Percentiles rank a stretch among this genome's conserved stretches.
phyloP scores from a whole-genome alignment of 2,329 filamentous ascomycete genomes.

The Fusarium sp. region DNA sequence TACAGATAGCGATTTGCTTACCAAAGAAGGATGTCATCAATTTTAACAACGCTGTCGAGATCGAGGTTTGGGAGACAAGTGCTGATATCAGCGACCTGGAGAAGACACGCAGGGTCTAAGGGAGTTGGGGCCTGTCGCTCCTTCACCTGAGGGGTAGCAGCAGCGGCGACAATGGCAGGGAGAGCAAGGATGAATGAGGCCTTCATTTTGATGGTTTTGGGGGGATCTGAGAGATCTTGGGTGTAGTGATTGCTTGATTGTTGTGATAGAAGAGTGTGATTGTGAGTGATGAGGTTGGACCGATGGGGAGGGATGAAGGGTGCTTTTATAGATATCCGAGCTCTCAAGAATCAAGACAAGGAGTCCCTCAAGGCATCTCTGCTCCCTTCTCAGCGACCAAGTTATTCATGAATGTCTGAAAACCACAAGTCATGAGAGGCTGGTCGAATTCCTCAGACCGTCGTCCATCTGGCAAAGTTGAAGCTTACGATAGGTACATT shows the following conservation, averaged over 20 bases:
- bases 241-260: neutral
- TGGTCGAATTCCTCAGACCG: too few species aligned
- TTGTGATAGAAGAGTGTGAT: neutral
- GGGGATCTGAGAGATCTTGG: neutral
- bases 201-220: neutral
- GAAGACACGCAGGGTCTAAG: fast-evolving
- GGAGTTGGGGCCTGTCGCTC: neutral
- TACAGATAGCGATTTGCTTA: neutral
- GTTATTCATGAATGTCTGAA: fast-evolving
- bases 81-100: fast-evolving
- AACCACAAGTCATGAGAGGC: too few species aligned
- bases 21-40: fast-evolving
- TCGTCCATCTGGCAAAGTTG: fast-evolving
- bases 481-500: neutral
- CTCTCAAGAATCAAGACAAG: fast-evolving
- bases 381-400: fast-evolving
- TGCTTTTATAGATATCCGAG: conserved; percentile 7
- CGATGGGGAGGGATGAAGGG: fast-evolving
- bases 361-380: fast-evolving
- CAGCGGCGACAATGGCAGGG: neutral
- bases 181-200: neutral
- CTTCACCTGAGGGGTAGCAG: neutral
- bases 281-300: neutral
- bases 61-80: fast-evolving
- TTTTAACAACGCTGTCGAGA: too few species aligned